Evolutionary conservation across 1,284 basidiomycete species (phyloP), one percentile per base, ranked within the genome.

Genomic region (Paramarasmius palmivorus): DNA sequence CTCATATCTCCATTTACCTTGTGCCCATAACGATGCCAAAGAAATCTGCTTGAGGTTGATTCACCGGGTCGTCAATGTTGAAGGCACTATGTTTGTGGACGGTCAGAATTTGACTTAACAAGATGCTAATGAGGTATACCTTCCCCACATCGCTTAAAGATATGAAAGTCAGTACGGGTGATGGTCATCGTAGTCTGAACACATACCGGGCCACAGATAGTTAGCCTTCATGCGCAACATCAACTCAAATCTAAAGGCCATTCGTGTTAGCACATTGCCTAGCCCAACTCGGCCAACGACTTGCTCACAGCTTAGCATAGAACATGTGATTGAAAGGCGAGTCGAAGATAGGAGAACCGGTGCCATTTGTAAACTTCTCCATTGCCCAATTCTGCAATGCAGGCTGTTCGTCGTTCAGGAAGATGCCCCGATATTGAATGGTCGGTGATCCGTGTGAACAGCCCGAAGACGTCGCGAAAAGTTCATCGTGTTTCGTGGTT

Each of bases 21-120:
- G 83, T 86, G 35, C 78, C 85, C 82, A 88, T 89, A 22, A 84
- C 85, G 48, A 90, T 76, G 20, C 87, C 88, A 67, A 82, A 88
- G 53, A 73, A 74, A 58, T 89, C 80, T 0, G 88, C 88, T 9
- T 84, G 69, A 22, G 73, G 73, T 61, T 86, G 84, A 59, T 90
- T 90, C 22, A 77, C 73, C 1, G 75, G 62, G 56, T 90, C 88
- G 58, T 90, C 88, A 17, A 86, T 71, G 17, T 73, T 79, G 60
- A 91, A 91, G 35, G 84, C 83, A 55, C 83, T 85, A 37, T 57
- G 62, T 50, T 52, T 40, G 36, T 37, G 32, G 37, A 49, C 22
- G 40, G 35, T 29, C 7, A 39, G 50, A 23, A 50, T 6, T 32
- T 12, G 1, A 23, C n/a, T 20, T 39, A 34, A 46, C 20, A n/a